These are phyloP conservation scores for Calendula officinalis DNA, from an alignment of 129 eudicot species.

Conservation along the genomic window DNA sequence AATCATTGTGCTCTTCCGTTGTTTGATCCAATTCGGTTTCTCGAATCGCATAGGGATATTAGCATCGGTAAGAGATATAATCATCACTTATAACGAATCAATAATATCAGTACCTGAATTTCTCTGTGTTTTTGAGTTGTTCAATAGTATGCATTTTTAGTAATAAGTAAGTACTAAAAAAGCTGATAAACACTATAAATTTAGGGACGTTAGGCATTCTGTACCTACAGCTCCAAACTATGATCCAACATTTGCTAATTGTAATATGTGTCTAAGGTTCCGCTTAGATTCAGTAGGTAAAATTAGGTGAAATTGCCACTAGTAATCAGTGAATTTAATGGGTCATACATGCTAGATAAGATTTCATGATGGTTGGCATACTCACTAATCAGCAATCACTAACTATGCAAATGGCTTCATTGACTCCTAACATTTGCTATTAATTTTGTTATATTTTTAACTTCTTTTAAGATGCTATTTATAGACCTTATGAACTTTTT, in stretches of 20 bases:
- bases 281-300: not conserved
- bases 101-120: not conserved
- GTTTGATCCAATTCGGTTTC: conserved; percentile 65
- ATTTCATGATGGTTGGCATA: conserved; percentile 26
- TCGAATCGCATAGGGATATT: conserved; percentile 46
- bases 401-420: conserved; percentile 7
- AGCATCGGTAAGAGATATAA: conserved; percentile 56
- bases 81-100: not conserved
- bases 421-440: conserved; percentile 8
- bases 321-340: not conserved
- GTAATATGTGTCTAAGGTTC: not conserved
- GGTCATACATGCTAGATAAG: conserved; percentile 4
- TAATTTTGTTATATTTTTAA: not conserved
- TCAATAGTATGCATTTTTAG: not conserved
- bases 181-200: not conserved
- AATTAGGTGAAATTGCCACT: conserved; percentile 11
- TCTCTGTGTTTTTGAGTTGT: not conserved
- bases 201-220: not conserved
- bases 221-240: no score
- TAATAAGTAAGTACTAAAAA: not conserved
- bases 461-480: conserved; percentile 11
- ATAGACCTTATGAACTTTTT: conserved; percentile 43
- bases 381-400: not conserved
- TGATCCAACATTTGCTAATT: conserved; percentile 10
- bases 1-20: conserved; percentile 63